phyloP scores from a whole-genome alignment of 108 stramenopile species.

The Skeletonema tropicum region DNA sequence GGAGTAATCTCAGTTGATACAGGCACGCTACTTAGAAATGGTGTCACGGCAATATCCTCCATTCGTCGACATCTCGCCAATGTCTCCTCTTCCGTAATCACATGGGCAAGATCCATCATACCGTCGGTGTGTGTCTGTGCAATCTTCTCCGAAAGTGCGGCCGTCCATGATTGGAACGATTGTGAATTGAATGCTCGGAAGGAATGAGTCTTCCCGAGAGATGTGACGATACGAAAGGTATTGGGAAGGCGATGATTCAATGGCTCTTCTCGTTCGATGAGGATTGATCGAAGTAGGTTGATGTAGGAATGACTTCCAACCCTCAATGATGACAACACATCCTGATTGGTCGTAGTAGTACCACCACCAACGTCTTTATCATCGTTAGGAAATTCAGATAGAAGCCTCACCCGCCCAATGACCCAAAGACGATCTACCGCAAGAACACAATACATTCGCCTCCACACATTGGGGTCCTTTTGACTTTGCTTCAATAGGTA shows the following conservation, averaged over 20 bases:
- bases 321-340: constrained; percentile 29
- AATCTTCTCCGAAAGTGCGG: constrained; percentile 40
- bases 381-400: neutral
- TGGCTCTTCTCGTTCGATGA: constrained; percentile 35
- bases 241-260: constrained; percentile 39
- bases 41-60: constrained; percentile 29
- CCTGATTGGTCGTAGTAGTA: constrained; percentile 1
- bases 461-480: constrained; percentile 57
- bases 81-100: constrained; percentile 50
- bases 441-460: constrained; percentile 48
- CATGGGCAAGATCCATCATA: constrained; percentile 49
- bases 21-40: constrained; percentile 22
- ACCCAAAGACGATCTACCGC: constrained; percentile 49
- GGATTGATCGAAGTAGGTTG: constrained; percentile 33
- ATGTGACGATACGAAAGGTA: constrained; percentile 38
- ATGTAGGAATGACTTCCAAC: constrained; percentile 40
- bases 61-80: constrained; percentile 38
- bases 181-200: constrained; percentile 41
- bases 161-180: constrained; percentile 36
- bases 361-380: neutral
- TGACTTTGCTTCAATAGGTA: constrained; percentile 48
- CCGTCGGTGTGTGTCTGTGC: constrained; percentile 36
- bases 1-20: constrained; percentile 3
- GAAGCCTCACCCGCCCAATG: constrained; percentile 39
- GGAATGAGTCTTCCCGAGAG: constrained; percentile 23